Evolutionary conservation across 2,329 filamentous ascomycete species (phyloP), one percentile per base, ranked within the genome.

Genomic region (Pseudogymnoascus sp.): DNA sequence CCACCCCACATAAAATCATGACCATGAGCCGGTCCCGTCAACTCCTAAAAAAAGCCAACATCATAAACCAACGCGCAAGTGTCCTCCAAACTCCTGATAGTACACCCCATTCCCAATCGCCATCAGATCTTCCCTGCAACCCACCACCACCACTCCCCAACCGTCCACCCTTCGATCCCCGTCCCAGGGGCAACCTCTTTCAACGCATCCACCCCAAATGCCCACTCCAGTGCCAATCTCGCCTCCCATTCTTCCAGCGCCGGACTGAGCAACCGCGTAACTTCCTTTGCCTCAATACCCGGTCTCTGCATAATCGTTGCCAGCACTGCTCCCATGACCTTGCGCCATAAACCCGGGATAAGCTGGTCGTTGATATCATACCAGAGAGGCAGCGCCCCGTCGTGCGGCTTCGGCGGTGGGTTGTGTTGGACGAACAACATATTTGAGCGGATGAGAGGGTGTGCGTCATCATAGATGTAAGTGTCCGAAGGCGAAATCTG

Each of bases 131-230:
- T 56, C 50, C 78, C 81, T 0, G 82, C 77, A 21, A 81, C 78
- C 61, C 86, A 71, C 84, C 86, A 89, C 87, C 87, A 90, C 86
- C 85, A 88, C 71, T 88, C 85, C 23, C 76, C 77, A 3, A 82
- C 79, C 5, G 73, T 78, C 61, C 77, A 79, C 0, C 76, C 80
- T 60, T 74, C 70, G 56, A 74, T 75, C 56, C 69, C 69, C 18
- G 35, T 60, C 12, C 59, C 59, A 25, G 59, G 59, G 16, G 77
- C 72, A 37, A 78, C 73, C 61, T 75, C 73, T 63, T 75, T 73
- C 7, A 87, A 69, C 1, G 87, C 69, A 0, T 84, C 84, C 2
- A 82, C 76, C 21, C 75, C 65, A 31, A 70, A 69, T 4, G 72
- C 5, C 87, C 87, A 90, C 4, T 79, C 74, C 61, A 87, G 70